Conservation (phyloP, 192 early-diverging fungal species). For the Lobosporangium transversale region DNA sequence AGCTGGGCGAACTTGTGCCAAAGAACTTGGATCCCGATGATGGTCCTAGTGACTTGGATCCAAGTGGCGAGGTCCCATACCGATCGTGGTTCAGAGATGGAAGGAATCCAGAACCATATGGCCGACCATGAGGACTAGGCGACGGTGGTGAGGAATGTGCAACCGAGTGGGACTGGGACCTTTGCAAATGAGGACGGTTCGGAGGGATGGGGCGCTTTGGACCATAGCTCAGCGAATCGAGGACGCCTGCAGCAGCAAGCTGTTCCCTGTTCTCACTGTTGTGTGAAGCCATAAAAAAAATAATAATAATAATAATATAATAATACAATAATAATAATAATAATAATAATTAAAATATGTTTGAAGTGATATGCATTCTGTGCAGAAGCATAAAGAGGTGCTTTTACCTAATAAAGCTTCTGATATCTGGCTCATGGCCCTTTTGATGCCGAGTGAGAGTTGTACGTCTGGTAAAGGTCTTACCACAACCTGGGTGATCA, state of each 20-base stretch:
- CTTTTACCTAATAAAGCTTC: slow-evolving; percentile 54
- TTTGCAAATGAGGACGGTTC: slow-evolving; percentile 43
- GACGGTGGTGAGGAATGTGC: slow-evolving; percentile 43
- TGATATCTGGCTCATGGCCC: slow-evolving; percentile 62
- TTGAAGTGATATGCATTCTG: no score
- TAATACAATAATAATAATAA: no score
- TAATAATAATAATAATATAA: no score
- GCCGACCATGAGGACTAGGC: slow-evolving; percentile 36
- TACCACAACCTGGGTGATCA: slow-evolving; percentile 70
- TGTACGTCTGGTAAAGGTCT: slow-evolving; percentile 77
- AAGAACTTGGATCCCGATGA: slow-evolving; percentile 40
- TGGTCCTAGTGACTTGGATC: slow-evolving; percentile 26
- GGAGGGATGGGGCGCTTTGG: slow-evolving; percentile 47
- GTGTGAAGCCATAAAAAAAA: no score
- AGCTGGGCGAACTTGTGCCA: slow-evolving; percentile 50
- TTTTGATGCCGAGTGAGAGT: slow-evolving; percentile 71
- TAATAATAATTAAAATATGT: no score
- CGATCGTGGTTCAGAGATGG: slow-evolving; percentile 22
- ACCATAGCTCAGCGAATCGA: slow-evolving; percentile 44
- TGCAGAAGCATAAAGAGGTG: no score
- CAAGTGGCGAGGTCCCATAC: slow-evolving; percentile 19
- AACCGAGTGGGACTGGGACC: slow-evolving; percentile 40
- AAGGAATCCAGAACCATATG: slow-evolving; percentile 25
- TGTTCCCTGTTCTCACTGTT: slow-evolving; percentile 49
- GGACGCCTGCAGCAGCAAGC: slow-evolving; percentile 41